These are phyloP conservation scores for Cadophora gregata DNA, from an alignment of 2,329 filamentous ascomycete genomes.

Conservation along the genomic window DNA sequence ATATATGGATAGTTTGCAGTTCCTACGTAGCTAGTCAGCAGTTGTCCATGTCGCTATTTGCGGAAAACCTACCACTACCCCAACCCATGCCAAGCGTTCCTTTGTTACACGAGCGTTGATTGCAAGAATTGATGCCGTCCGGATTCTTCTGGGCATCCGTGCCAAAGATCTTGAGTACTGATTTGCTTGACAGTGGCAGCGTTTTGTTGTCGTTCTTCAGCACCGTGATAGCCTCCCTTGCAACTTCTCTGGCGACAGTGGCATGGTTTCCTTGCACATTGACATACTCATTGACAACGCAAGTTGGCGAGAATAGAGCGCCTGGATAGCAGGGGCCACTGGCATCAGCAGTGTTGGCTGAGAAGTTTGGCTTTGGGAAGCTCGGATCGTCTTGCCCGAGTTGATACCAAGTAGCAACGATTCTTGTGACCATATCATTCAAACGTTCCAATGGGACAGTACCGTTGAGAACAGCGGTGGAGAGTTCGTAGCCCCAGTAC, in stretches of 20 bases:
- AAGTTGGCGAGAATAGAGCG: conserved; percentile 62
- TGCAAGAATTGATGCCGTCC: conserved; percentile 69
- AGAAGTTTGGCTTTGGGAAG: conserved; percentile 64
- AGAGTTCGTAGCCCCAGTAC: conserved; percentile 56
- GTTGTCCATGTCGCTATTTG: conserved; percentile 36
- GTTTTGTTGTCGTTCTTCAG: conserved; percentile 68
- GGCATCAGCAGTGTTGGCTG: conserved; percentile 60
- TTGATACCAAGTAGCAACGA: conserved; percentile 60
- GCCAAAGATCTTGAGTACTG: conserved; percentile 53
- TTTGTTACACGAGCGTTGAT: conserved; percentile 59
- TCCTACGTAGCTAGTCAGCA: conserved; percentile 57
- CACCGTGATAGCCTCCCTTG: conserved; percentile 61
- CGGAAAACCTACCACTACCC: conserved; percentile 73
- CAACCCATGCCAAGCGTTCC: conserved; percentile 77
- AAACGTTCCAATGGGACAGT: conserved; percentile 60
- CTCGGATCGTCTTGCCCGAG: conserved; percentile 65
- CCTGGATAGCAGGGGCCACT: conserved; percentile 63
- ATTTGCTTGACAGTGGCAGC: conserved; percentile 52
- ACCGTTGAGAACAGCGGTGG: conserved; percentile 60
- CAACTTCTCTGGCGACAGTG: conserved; percentile 55
- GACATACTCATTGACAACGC: conserved; percentile 73
- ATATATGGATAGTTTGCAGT: conserved; percentile 77
- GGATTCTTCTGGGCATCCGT: conserved; percentile 58
- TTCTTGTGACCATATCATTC: conserved; percentile 55
- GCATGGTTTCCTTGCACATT: conserved; percentile 60